A percentile compares a stretch with the other conserved stretches of the same genome.
phyloP scores from a whole-genome alignment of 805 yeast genomes.

The Hanseniaspora clermontiae region DNA sequence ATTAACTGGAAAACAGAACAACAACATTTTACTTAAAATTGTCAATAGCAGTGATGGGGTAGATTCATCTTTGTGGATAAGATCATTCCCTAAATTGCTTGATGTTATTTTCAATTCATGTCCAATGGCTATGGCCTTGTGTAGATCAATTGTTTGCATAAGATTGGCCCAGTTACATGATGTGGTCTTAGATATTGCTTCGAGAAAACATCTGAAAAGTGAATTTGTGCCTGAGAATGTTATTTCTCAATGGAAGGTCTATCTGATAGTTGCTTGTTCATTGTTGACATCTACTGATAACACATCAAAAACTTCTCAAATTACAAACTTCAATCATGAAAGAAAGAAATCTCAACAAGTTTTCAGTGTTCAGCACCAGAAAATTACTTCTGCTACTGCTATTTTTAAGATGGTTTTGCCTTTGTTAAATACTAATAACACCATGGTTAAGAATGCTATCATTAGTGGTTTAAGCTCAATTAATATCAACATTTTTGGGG shows the following conservation, averaged over 20 bases:
- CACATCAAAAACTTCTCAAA: constrained; percentile 34
- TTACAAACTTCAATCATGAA: constrained; percentile 48
- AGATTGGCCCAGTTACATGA: constrained; percentile 78
- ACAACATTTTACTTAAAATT: constrained; percentile 55
- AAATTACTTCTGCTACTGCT: constrained; percentile 82
- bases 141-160: constrained; percentile 81
- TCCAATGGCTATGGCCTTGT: constrained; percentile 87
- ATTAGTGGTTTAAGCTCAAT: constrained; percentile 82
- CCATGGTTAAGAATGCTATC: constrained; percentile 66
- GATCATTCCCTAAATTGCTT: constrained; percentile 66
- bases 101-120: constrained; percentile 62
- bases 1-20: constrained; percentile 43
- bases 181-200: constrained; percentile 45
- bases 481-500: constrained; percentile 76
- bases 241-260: constrained; percentile 79
- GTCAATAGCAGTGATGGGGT: constrained; percentile 92
- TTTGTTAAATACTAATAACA: constrained; percentile 55
- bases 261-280: constrained; percentile 79
- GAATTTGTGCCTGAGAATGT: constrained; percentile 53
- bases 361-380: constrained; percentile 74
- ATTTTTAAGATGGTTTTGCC: constrained; percentile 83
- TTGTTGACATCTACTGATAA: constrained; percentile 64
- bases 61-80: constrained; percentile 92
- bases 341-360: constrained; percentile 69
- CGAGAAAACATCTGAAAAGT: constrained; percentile 17